Evolutionary conservation across 306 rosid species (phyloP), one percentile per base, ranked within the genome.

Genomic region (Lathyrus oleraceus): DNA sequence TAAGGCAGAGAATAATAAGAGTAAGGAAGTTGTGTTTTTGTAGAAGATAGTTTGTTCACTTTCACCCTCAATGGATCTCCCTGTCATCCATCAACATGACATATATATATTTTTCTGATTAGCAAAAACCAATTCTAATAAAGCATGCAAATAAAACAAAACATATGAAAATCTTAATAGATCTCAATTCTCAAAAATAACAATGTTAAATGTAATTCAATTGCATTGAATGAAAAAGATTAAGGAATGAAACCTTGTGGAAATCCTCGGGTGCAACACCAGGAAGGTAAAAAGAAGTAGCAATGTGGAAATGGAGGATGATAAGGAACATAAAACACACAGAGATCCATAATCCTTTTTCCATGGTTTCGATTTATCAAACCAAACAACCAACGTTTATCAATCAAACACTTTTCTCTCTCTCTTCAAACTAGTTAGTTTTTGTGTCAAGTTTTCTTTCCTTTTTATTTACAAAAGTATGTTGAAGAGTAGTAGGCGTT

Each of bases 261-360:
- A 92, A 92, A 81, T 92, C 96, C 65, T 89, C 85, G 16, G 97
- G 97, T 32, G 92, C 95, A 27, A 92, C 97, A 68, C 96, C 97
- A 38, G 95, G 97, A 65, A 92, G 97, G 67, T 89, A 92, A 75
- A 92, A 89, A 70, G 82, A 84, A 20, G 77, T 81, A 73, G 61
- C 85, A 30, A 65, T 76, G 19, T 61, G 85, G 45, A 48, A 48
- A 48, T 48, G 56, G 56, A 6, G 54, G 12, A 48, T 16, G 8
- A 78, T 39, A 67, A 79, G 70, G 59, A 84, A 69, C 40, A 82
- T 28, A 40, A 89, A 51, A 62, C 74, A 81, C n/a, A 85, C 3
- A 60, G 56, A 78, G 85, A 87, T 87, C 90, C 96, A 78, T 59
- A 38, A 44, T 67, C 54, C 64, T 79, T 85, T 86, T 75, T 83